Percentiles rank a stretch among this genome's conserved stretches.
Evolutionary conservation across 2,329 filamentous ascomycete genomes (phyloP).

Genomic region (Ciborinia camelliae): DNA sequence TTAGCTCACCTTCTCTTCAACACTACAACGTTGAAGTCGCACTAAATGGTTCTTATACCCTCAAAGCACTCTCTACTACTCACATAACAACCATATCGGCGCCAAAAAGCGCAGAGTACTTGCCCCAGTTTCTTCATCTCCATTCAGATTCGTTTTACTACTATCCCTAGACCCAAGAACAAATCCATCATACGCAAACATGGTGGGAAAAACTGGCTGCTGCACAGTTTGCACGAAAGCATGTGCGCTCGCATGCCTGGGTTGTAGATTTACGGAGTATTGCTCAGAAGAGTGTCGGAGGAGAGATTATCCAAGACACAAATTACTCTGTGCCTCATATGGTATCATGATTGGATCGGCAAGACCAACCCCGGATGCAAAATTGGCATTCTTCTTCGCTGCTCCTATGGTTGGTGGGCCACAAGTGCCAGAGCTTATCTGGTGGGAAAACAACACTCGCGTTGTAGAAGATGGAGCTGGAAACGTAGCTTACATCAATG

Average conservation of each 20-base stretch:
- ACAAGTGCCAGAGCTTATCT: background rate
- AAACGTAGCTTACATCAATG: background rate
- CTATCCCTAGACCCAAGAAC: too few species aligned
- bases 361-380: background rate
- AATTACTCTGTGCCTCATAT: background rate
- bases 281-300: background rate
- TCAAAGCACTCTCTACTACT: too few species aligned
- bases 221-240: background rate
- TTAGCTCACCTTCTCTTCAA: too few species aligned
- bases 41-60: too few species aligned
- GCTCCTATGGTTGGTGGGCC: background rate
- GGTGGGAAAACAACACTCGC: background rate
- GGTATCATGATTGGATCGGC: background rate
- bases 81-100: too few species aligned
- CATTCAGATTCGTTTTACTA: too few species aligned
- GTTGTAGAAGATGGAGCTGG: background rate
- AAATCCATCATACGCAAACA: too few species aligned
- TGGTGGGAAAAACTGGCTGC: too few species aligned
- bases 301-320: background rate
- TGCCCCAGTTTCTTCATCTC: too few species aligned
- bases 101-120: too few species aligned
- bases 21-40: too few species aligned
- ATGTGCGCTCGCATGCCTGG: background rate
- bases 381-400: background rate
- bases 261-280: background rate